Percentiles rank a stretch among this genome's conserved stretches.
Conservation (phyloP, 495 filamentous ascomycete genomes). For the Chaetomium cochliodes region DNA sequence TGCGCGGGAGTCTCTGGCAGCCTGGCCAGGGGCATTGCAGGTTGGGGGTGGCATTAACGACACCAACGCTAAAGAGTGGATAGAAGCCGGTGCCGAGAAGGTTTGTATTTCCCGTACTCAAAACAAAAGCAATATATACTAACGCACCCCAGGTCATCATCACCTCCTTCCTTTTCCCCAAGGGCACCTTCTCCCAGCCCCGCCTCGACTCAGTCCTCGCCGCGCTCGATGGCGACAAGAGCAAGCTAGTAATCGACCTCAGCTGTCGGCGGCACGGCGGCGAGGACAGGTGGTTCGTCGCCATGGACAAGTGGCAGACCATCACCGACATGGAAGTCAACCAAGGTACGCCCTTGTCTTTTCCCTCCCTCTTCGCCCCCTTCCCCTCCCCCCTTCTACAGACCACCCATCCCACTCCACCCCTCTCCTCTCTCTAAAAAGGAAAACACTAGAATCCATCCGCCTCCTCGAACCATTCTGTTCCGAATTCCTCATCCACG, state of each 20-base stretch:
- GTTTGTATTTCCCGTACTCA: slow-evolving; percentile 31
- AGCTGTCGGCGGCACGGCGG: slow-evolving; percentile 76
- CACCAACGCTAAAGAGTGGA: slow-evolving; percentile 79
- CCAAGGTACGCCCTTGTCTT: slow-evolving; percentile 63
- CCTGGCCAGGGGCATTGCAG: slow-evolving; percentile 77
- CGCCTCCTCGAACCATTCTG: slow-evolving; percentile 79
- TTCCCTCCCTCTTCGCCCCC: too few species aligned
- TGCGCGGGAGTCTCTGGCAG: slow-evolving; percentile 67
- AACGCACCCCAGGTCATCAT: slow-evolving; percentile 75
- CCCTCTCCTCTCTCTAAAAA: not conserved
- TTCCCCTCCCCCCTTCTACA: not conserved
- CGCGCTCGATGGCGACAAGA: slow-evolving; percentile 67
- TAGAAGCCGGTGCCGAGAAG: slow-evolving; percentile 85
- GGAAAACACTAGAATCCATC: slow-evolving; percentile 62
- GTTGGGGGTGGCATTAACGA: slow-evolving; percentile 90
- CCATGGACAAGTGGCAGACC: slow-evolving; percentile 98
- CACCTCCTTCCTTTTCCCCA: slow-evolving; percentile 75
- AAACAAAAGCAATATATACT: too few species aligned
- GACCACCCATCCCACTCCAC: not conserved
- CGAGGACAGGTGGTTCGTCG: slow-evolving; percentile 77
- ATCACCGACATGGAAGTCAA: slow-evolving; percentile 94
- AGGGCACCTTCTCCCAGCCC: slow-evolving; percentile 70
- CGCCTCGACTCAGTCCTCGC: slow-evolving; percentile 69
- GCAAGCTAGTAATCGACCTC: slow-evolving; percentile 89
- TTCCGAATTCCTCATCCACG: slow-evolving; percentile 94